These are phyloP conservation scores for Pseudotulostoma volvatum DNA, from an alignment of 495 filamentous ascomycete species.

Conservation along the genomic window DNA sequence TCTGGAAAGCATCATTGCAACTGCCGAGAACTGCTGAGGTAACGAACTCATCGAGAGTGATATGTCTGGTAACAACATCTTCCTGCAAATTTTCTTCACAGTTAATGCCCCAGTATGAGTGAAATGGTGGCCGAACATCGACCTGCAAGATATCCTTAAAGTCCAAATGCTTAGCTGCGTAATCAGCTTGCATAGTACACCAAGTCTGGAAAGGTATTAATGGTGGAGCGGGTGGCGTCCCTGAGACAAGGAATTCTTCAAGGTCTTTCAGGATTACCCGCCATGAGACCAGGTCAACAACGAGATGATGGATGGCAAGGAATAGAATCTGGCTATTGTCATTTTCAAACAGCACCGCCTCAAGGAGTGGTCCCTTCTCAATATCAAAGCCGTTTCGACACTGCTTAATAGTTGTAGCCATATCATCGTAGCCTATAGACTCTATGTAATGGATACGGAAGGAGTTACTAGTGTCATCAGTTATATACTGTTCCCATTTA, in stretches of 20 bases:
- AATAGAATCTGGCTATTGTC: constrained; percentile 26
- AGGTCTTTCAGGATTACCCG: constrained; percentile 37
- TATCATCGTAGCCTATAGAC: constrained; percentile 1
- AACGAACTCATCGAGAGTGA: constrained; percentile 15
- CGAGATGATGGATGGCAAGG: constrained; percentile 37
- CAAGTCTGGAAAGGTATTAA: constrained; percentile 37
- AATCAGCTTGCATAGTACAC: constrained; percentile 20
- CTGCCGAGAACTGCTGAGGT: constrained; percentile 15
- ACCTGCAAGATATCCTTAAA: constrained; percentile 13
- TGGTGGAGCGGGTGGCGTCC: constrained; percentile 18
- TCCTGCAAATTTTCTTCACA: constrained; percentile 14
- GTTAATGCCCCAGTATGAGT: constrained; percentile 25
- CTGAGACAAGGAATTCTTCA: constrained; percentile 29
- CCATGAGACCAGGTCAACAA: constrained; percentile 41
- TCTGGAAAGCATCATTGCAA: constrained; percentile 17
- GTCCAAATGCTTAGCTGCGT: constrained; percentile 6
- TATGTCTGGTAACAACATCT: constrained; percentile 11
- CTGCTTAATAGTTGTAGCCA: constrained; percentile 1
- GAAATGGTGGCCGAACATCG: constrained; percentile 4
- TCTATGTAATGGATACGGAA: constrained; percentile 4
- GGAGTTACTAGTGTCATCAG: constrained; percentile 7
- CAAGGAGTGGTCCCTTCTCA: constrained; percentile 12
- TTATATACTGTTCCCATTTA: constrained; percentile 12
- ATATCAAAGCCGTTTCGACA: constrained; percentile 10
- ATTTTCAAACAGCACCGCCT: constrained; percentile 20